Conservation (phyloP, 306 rosid genomes). For the Prunus dulcis region DNA sequence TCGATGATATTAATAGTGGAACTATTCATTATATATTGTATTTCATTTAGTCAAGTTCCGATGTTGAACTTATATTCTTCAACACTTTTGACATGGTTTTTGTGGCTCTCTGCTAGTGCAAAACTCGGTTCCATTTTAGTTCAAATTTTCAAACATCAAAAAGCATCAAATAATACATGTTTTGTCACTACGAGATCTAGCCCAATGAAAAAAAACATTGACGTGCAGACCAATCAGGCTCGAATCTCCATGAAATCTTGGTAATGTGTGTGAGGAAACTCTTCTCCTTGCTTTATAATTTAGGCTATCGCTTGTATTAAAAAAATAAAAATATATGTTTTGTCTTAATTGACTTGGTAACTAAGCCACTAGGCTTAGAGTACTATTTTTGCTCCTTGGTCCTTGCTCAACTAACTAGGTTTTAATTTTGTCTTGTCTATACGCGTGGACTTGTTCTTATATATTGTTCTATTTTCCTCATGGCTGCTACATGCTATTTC, state of each 20-base stretch:
- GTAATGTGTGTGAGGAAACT: no score
- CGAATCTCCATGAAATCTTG: no score
- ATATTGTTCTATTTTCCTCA: background rate
- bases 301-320: no score
- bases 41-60: no score
- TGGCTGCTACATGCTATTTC: background rate
- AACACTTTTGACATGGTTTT: background rate
- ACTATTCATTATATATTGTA: no score
- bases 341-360: background rate
- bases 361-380: background rate
- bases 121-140: background rate
- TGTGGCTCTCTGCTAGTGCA: background rate
- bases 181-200: no score
- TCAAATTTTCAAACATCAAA: background rate
- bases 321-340: background rate
- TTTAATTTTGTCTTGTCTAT: constrained; percentile 1
- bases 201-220: no score
- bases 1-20: no score
- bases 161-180: background rate
- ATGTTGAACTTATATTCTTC: no score
- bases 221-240: no score
- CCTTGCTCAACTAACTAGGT: background rate
- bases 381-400: background rate
- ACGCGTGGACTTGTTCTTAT: background rate
- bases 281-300: no score